phyloP scores from a whole-genome alignment of 2,329 filamentous ascomycete species.

The Fusarium humuli region DNA sequence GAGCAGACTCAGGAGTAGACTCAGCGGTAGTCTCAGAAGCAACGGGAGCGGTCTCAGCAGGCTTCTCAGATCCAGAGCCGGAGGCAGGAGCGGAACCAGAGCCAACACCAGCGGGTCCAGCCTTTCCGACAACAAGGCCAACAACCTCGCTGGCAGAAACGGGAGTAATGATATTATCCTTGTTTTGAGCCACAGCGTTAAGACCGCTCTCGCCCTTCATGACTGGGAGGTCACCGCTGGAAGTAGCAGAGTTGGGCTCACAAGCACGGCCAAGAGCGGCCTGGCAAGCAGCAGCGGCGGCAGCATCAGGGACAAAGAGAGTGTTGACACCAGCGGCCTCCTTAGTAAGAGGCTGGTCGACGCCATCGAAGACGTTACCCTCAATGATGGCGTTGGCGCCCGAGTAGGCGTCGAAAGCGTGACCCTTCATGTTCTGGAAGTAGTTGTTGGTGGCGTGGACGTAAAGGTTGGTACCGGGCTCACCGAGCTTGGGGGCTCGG shows the following conservation, averaged over 20 bases:
- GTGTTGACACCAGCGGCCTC: constrained; percentile 32
- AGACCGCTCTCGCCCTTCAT: constrained; percentile 39
- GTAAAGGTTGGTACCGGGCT: constrained; percentile 29
- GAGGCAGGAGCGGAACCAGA: constrained; percentile 29
- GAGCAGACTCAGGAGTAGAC: not conserved
- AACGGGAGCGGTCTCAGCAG: not conserved
- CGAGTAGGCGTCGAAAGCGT: constrained; percentile 64
- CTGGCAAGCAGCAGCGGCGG: constrained; percentile 33
- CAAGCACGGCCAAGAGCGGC: constrained; percentile 42
- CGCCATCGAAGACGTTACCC: constrained; percentile 47
- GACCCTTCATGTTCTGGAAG: constrained; percentile 50
- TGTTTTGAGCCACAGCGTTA: constrained; percentile 18
- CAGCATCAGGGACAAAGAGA: constrained; percentile 36
- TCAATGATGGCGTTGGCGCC: constrained; percentile 44
- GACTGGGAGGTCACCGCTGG: constrained; percentile 42
- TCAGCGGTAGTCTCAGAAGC: not conserved
- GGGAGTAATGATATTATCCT: constrained; percentile 42
- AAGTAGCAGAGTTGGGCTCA: constrained; percentile 34
- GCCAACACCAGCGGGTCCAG: constrained; percentile 45
- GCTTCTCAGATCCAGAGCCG: constrained; percentile 1
- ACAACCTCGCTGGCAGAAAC: constrained; percentile 43
- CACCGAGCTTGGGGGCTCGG: constrained; percentile 50
- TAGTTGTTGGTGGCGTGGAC: constrained; percentile 48
- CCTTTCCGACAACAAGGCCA: constrained; percentile 39
- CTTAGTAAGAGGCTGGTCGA: constrained; percentile 52